Percentiles rank a stretch among this genome's conserved stretches.
These are phyloP conservation scores for Nyssa sinensis DNA, from an alignment of 148 eudicot species.

Conservation along the genomic window DNA sequence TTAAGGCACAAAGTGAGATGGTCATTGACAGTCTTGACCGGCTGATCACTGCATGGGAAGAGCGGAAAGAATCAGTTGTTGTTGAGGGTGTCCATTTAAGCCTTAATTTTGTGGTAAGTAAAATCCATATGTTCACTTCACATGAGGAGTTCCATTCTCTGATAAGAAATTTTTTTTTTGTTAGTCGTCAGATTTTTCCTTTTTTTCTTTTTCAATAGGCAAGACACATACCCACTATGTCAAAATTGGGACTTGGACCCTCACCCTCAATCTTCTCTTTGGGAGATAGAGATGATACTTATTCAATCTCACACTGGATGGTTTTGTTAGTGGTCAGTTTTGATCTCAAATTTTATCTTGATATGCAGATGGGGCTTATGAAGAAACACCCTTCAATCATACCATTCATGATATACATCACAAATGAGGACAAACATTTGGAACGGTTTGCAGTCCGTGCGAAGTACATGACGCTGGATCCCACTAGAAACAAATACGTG, in stretches of 20 bases:
- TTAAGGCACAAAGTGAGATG: slow-evolving; percentile 99
- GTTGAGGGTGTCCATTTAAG: slow-evolving; percentile 99
- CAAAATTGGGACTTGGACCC: too few relatives aligned
- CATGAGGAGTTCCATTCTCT: neutral
- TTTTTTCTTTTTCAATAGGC: too few relatives aligned
- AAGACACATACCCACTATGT: too few relatives aligned
- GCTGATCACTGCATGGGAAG: slow-evolving; percentile 92
- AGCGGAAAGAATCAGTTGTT: slow-evolving; percentile 90
- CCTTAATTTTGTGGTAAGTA: slow-evolving; percentile 91
- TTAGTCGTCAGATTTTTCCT: slow-evolving; percentile 8
- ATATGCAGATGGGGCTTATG: slow-evolving; percentile 95
- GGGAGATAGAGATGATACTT: neutral
- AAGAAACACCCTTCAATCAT: slow-evolving; percentile 96
- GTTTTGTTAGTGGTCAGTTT: neutral
- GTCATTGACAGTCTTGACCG: slow-evolving; percentile 96
- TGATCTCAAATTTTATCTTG: slow-evolving; percentile 13
- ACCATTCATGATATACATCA: slow-evolving; percentile 94
- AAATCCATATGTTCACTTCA: neutral
- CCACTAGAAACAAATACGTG: slow-evolving; percentile 86
- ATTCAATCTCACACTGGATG: too few relatives aligned
- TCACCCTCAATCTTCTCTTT: too few relatives aligned
- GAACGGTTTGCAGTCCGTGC: slow-evolving; percentile 98
- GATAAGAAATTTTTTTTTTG: neutral
- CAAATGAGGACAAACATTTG: slow-evolving; percentile 92
- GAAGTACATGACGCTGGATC: slow-evolving; percentile 96